Percentiles rank a stretch among this genome's conserved stretches.
Conservation (phyloP, 2,329 filamentous ascomycete species). For the Aspergillus glaucus region DNA sequence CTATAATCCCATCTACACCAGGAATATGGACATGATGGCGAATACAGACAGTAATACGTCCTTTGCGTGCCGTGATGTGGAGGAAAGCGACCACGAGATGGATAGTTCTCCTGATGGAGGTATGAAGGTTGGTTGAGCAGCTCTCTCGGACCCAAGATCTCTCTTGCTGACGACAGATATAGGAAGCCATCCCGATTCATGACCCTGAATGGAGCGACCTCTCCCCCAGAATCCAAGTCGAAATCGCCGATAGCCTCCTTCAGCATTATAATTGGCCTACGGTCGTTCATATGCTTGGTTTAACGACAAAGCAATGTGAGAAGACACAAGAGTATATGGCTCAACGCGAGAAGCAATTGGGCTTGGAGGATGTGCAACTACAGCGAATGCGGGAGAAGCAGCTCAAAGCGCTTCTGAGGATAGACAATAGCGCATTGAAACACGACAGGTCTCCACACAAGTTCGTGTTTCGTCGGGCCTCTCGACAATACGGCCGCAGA, state of each 20-base stretch:
- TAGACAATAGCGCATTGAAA: constrained; percentile 26
- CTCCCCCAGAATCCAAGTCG: constrained; percentile 24
- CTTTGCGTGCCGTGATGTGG: constrained; percentile 5
- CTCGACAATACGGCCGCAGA: constrained; percentile 12
- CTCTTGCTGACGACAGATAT: background rate
- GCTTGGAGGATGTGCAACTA: constrained; percentile 23
- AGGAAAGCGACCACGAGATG: constrained; percentile 14
- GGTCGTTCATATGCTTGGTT: constrained; percentile 18
- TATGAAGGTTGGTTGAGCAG: constrained; percentile 4
- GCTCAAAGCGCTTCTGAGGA: constrained; percentile 21
- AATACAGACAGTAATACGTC: background rate
- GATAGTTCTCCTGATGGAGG: background rate
- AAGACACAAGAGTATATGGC: constrained; percentile 12
- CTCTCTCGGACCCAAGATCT: background rate
- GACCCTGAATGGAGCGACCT: constrained; percentile 29
- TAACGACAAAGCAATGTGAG: constrained; percentile 17
- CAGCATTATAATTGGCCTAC: constrained; percentile 13
- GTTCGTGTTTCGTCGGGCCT: constrained; percentile 22
- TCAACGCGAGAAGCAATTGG: constrained; percentile 20
- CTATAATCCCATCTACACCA: constrained; percentile 20
- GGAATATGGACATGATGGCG: constrained; percentile 22
- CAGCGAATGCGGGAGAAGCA: constrained; percentile 31
- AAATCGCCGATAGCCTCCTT: constrained; percentile 31
- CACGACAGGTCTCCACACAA: constrained; percentile 18
- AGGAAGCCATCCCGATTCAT: constrained; percentile 2